Base-by-base conservation (phyloP, 306 rosid genomes). In the Trifolium dubium region DNA sequence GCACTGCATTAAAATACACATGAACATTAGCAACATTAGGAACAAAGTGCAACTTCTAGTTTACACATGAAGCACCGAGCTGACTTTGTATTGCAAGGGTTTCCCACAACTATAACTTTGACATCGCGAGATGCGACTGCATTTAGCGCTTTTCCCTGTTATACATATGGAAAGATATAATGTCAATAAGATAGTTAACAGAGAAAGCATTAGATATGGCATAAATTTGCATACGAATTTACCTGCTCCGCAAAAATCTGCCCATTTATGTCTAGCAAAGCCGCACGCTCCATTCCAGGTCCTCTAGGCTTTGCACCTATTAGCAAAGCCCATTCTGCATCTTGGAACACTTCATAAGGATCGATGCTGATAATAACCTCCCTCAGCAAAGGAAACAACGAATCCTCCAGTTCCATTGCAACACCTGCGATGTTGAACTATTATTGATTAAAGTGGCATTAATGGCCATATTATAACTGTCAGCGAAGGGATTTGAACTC, bases 271-370 rank as follows among this genome's bases (percentile, higher is more conserved):
- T 94, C 99, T 72, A 94, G 82, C 63, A 94, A 83, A 60, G 2
- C 92, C 5, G 99, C 96, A 23, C 99, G 89, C 83, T 94, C 99
- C 90, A 94, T 80, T 80, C 97, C 99, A 37, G 99, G 99, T 17
- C 99, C 99, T 81, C 99, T 90, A 82, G 99, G 99, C 79, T 89
- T 94, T 74, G 99, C 99, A 40, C 99, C 99, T 64, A 94, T 92
- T 59, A 94, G 81, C 76, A 94, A 83, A 29, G 96, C 97, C 99
- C 99, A 94, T 39, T 88, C 97, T 51, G 76, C 97, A 82, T 89
- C 97, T 94, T 88, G 91, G 91, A 92, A 94, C 50, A 94, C 97
- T 69, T 94, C 99, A 74, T 86, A 89, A 29, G 99, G 88, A 86
- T 94, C 93, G 81, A 90, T 83, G 64, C 99, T 81, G 71, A 94